Conservation (phyloP, 495 filamentous ascomycete genomes). For the Venustampulla echinocandica region DNA sequence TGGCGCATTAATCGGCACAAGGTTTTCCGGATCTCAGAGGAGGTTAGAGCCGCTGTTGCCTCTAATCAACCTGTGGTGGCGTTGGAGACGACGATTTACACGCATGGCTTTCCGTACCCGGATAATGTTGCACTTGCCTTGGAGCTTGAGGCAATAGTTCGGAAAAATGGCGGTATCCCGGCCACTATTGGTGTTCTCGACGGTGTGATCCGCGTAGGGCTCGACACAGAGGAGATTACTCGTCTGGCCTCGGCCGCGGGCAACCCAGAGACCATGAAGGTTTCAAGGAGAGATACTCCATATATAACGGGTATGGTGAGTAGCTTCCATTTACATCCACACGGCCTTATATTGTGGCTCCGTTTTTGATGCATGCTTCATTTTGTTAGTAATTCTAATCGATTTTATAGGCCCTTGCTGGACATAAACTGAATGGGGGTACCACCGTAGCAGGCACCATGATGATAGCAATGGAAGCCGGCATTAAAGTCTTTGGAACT, state of each 20-base stretch:
- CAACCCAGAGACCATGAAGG: conserved; percentile 58
- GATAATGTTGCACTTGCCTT: conserved; percentile 65
- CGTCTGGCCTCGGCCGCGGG: conserved; percentile 59
- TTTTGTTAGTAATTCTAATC: too few relatives aligned
- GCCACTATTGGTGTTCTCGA: conserved; percentile 81
- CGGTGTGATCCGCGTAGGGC: conserved; percentile 73
- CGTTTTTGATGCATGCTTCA: too few relatives aligned
- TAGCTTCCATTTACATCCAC: conserved; percentile 1
- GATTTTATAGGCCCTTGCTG: conserved; percentile 48
- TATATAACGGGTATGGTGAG: conserved; percentile 72
- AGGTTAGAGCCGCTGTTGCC: conserved; percentile 67
- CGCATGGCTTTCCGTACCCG: conserved; percentile 71
- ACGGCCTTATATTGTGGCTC: not conserved
- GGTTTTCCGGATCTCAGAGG: too few relatives aligned
- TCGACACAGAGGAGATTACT: conserved; percentile 58
- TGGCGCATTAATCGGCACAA: too few relatives aligned
- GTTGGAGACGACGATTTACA: conserved; percentile 78
- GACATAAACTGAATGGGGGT: conserved; percentile 67
- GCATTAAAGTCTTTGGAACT: conserved; percentile 89
- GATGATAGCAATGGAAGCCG: conserved; percentile 77
- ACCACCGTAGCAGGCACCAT: conserved; percentile 92
- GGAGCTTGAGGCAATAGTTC: conserved; percentile 65
- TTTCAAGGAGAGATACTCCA: conserved; percentile 77
- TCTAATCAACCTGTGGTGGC: conserved; percentile 75
- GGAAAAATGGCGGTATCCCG: conserved; percentile 76